Conservation (phyloP, 768 basidiomycete species). For the Royoungia palumana region DNA sequence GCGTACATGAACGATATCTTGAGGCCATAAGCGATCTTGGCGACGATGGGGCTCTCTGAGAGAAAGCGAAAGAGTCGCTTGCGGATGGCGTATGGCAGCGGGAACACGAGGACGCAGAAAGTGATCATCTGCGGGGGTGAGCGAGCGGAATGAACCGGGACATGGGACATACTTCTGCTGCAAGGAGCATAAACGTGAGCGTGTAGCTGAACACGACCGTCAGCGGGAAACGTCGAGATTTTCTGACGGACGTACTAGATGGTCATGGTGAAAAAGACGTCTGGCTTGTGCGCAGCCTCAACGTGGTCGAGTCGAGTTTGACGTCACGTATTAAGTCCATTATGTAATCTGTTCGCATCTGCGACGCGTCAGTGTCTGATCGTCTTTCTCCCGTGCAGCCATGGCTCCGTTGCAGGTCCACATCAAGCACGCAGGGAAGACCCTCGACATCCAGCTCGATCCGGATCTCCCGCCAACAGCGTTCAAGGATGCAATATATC, state of each 20-base stretch:
- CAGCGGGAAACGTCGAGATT: no score
- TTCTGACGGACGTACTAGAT: slow-evolving; percentile 35
- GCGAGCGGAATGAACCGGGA: neutral
- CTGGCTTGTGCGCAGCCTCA: slow-evolving; percentile 4
- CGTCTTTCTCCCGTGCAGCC: slow-evolving; percentile 4
- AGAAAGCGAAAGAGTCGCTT: slow-evolving; percentile 72
- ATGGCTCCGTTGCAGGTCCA: slow-evolving; percentile 75
- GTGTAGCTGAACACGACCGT: slow-evolving; percentile 50
- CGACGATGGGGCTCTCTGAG: slow-evolving; percentile 64
- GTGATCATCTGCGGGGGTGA: slow-evolving; percentile 58
- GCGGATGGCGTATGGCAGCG: slow-evolving; percentile 74
- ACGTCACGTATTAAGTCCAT: slow-evolving; percentile 25
- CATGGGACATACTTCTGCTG: slow-evolving; percentile 55
- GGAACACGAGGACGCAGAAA: slow-evolving; percentile 80
- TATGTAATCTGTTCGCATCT: slow-evolving; percentile 33
- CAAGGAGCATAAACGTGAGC: slow-evolving; percentile 77
- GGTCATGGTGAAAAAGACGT: slow-evolving; percentile 37
- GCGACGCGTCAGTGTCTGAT: slow-evolving; percentile 22
- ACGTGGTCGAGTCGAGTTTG: slow-evolving; percentile 22
- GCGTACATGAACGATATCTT: slow-evolving; percentile 92
- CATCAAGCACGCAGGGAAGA: slow-evolving; percentile 89
- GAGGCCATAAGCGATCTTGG: slow-evolving; percentile 85
- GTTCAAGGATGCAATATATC: slow-evolving; percentile 84
- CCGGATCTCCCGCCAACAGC: slow-evolving; percentile 59
- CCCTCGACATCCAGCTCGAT: slow-evolving; percentile 68